Evolutionary conservation across 2,329 filamentous ascomycete genomes (phyloP).

Genomic region (Penicillium sp.): DNA sequence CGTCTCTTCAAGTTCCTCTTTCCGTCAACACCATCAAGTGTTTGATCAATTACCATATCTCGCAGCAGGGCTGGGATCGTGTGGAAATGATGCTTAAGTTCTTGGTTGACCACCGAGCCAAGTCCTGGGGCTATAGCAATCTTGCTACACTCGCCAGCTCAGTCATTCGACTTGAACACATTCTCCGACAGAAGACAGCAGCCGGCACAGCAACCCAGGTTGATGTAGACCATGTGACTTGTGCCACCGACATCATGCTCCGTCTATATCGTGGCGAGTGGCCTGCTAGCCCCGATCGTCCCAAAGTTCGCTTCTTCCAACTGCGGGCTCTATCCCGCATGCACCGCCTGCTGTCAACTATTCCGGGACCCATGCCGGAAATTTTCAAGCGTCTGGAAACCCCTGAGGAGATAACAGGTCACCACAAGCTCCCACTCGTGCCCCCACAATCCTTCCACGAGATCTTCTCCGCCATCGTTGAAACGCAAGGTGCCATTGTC

Average conservation of each 20-base stretch:
- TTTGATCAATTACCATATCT: constrained; percentile 36
- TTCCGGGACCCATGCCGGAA: constrained; percentile 34
- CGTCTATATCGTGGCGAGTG: constrained; percentile 38
- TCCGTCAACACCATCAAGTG: constrained; percentile 38
- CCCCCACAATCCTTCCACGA: constrained; percentile 51
- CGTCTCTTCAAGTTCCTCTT: constrained; percentile 34
- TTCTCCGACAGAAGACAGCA: constrained; percentile 13
- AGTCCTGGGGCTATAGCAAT: constrained; percentile 42
- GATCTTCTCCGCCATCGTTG: constrained; percentile 57
- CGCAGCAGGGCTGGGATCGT: constrained; percentile 36
- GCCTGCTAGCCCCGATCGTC: constrained; percentile 23
- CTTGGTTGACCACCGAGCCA: constrained; percentile 34
- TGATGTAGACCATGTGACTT: constrained; percentile 19
- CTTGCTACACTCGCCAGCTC: constrained; percentile 37
- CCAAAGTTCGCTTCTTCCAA: constrained; percentile 27
- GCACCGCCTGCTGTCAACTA: constrained; percentile 31
- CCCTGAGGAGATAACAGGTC: constrained; percentile 8
- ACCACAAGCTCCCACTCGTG: constrained; percentile 29
- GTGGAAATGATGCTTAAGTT: constrained; percentile 34
- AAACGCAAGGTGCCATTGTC: constrained; percentile 48
- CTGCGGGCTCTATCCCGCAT: constrained; percentile 31
- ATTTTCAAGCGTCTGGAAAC: constrained; percentile 24
- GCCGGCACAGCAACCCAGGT: constrained; percentile 2
- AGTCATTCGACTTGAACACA: constrained; percentile 43
- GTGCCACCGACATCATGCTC: constrained; percentile 34